A percentile compares a stretch with the other conserved stretches of the same genome.
Conservation (phyloP, 306 rosid species). For the Comarum palustre region DNA sequence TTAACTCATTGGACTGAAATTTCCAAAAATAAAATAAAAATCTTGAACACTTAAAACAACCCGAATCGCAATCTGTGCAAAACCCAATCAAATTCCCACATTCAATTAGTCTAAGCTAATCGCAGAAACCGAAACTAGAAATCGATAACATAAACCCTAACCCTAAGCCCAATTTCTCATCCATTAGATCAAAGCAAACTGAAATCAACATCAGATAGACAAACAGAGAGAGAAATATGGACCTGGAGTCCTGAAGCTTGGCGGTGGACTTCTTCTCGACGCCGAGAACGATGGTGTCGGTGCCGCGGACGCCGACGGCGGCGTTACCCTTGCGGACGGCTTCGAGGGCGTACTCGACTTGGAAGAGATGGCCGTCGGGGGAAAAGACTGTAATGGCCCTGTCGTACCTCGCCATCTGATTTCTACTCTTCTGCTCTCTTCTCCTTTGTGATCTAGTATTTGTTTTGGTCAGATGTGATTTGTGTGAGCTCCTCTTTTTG, state of each 20-base stretch:
- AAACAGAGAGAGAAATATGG: background rate
- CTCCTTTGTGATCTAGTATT: constrained; percentile 6
- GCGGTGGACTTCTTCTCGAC: constrained; percentile 96
- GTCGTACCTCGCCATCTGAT: constrained; percentile 86
- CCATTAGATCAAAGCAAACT: constrained; percentile 1
- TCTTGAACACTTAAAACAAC: background rate
- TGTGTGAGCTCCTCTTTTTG: too few relatives aligned
- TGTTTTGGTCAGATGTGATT: too few relatives aligned
- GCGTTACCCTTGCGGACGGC: constrained; percentile 99
- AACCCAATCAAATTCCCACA: background rate
- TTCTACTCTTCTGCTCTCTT: constrained; percentile 1
- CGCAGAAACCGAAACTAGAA: background rate
- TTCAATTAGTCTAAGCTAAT: background rate
- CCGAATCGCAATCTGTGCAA: background rate
- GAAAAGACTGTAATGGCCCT: constrained; percentile 96
- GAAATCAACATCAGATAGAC: background rate
- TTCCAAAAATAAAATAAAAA: background rate
- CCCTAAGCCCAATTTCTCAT: constrained; percentile 7
- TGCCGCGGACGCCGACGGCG: constrained; percentile 98
- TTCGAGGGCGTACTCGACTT: constrained; percentile 95
- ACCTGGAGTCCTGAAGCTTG: constrained; percentile 94
- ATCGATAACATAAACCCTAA: constrained; percentile 15
- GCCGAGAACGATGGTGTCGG: constrained; percentile 93
- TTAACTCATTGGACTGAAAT: background rate
- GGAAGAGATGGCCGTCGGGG: constrained; percentile 95